Conservation (phyloP, 2,329 filamentous ascomycete genomes). For the Botryosphaeria dothidea region DNA sequence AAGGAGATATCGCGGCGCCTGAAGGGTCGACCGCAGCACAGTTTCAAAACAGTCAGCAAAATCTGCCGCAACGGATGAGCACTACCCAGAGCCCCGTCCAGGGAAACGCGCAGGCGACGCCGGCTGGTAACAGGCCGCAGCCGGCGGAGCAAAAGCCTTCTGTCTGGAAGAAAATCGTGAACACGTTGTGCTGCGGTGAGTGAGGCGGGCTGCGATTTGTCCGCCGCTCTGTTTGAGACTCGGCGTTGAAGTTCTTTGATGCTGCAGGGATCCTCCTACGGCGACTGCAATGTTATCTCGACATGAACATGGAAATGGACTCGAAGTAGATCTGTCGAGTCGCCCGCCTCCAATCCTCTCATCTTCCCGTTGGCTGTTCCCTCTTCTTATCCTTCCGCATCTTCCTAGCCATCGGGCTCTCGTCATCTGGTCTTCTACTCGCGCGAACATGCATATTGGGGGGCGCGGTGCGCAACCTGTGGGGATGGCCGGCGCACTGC, state of each 20-base stretch:
- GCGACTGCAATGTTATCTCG: neutral
- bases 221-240: constrained; percentile 3
- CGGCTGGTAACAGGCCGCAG: constrained; percentile 19
- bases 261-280: neutral
- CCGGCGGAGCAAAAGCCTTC: constrained; percentile 18
- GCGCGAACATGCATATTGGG: constrained; percentile 19
- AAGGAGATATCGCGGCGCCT: constrained; percentile 76
- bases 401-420: constrained; percentile 7
- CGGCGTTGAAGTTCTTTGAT: constrained; percentile 10
- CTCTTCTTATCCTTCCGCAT: constrained; percentile 19
- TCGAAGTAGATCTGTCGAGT: neutral
- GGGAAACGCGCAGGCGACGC: constrained; percentile 57
- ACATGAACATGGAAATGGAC: neutral
- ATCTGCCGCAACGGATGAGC: constrained; percentile 65
- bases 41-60: constrained; percentile 93
- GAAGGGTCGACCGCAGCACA: constrained; percentile 92
- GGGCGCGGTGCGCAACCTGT: constrained; percentile 17
- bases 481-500: constrained; percentile 16
- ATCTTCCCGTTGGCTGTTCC: constrained; percentile 16
- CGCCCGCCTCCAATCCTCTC: constrained; percentile 4
- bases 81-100: constrained; percentile 46
- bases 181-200: constrained; percentile 20
- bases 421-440: constrained; percentile 18
- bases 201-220: constrained; percentile 7
- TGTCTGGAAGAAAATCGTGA: constrained; percentile 19